Percentiles rank a stretch among this genome's conserved stretches.
Evolutionary conservation across 768 basidiomycete species (phyloP).

Genomic region (Mycena rosella): DNA sequence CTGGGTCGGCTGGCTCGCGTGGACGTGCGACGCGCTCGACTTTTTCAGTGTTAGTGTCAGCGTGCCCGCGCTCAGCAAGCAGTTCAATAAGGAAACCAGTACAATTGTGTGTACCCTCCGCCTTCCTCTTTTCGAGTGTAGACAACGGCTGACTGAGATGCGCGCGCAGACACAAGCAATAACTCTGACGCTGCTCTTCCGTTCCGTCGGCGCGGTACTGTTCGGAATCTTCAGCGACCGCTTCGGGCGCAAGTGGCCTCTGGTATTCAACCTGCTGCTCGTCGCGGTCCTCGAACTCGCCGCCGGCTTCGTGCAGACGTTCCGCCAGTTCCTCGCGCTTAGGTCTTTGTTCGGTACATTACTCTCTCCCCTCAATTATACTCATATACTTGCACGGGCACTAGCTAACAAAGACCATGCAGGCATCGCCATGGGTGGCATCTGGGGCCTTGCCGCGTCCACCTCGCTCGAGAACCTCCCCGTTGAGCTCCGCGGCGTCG

Average conservation of each 20-base stretch:
- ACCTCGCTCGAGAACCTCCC: too few relatives aligned
- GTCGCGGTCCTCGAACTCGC: slow-evolving; percentile 82
- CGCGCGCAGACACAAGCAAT: slow-evolving; percentile 76
- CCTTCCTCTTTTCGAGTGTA: slow-evolving; percentile 15
- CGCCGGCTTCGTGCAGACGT: slow-evolving; percentile 85
- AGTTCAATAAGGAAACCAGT: slow-evolving; percentile 60
- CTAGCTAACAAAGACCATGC: slow-evolving; percentile 9
- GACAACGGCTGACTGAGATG: slow-evolving; percentile 17
- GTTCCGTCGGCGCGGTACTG: slow-evolving; percentile 83
- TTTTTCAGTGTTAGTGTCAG: slow-evolving; percentile 85
- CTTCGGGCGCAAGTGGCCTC: slow-evolving; percentile 94
- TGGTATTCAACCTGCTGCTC: slow-evolving; percentile 80
- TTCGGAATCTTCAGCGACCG: slow-evolving; percentile 92
- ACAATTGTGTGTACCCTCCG: slow-evolving; percentile 52
- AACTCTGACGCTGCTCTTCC: slow-evolving; percentile 91
- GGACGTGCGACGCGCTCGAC: slow-evolving; percentile 90
- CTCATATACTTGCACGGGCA: slow-evolving; percentile 18
- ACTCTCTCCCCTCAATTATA: slow-evolving; percentile 11
- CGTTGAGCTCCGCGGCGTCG: too few relatives aligned
- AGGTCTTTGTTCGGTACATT: slow-evolving; percentile 79
- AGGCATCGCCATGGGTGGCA: slow-evolving; percentile 29
- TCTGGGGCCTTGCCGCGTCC: too few relatives aligned
- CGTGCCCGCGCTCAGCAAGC: slow-evolving; percentile 57
- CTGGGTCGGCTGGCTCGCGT: slow-evolving; percentile 72
- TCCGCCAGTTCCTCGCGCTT: slow-evolving; percentile 83